Conservation (phyloP, 2,329 filamentous ascomycete genomes). For the Neocatenulostroma microsporum region DNA sequence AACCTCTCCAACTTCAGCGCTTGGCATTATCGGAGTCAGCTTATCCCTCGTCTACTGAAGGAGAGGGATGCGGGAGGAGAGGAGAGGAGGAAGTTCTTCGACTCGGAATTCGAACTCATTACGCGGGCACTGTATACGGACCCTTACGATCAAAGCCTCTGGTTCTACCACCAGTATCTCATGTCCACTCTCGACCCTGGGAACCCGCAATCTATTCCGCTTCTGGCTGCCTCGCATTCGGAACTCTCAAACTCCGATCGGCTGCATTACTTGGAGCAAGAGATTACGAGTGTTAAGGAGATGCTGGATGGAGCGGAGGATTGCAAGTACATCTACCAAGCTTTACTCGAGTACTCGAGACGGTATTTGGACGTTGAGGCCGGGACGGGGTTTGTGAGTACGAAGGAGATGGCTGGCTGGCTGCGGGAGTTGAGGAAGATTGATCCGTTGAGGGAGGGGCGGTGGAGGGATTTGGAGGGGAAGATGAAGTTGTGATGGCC, state of each 20-base stretch:
- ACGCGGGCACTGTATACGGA: constrained; percentile 76
- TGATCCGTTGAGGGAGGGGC: constrained; percentile 64
- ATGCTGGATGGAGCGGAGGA: constrained; percentile 56
- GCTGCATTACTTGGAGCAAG: constrained; percentile 56
- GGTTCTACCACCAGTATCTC: constrained; percentile 92
- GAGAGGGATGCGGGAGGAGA: constrained; percentile 59
- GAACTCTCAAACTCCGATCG: too few species aligned
- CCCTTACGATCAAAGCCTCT: constrained; percentile 88
- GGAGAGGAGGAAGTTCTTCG: constrained; percentile 61
- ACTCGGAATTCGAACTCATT: constrained; percentile 68
- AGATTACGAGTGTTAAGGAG: constrained; percentile 68
- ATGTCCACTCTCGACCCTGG: constrained; percentile 57
- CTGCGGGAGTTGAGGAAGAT: constrained; percentile 58
- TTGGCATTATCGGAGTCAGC: constrained; percentile 82
- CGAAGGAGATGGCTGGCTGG: constrained; percentile 44
- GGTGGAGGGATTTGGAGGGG: constrained; percentile 65
- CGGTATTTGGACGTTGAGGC: constrained; percentile 46
- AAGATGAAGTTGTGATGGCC: constrained; percentile 36
- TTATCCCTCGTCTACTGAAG: constrained; percentile 67
- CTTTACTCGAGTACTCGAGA: constrained; percentile 66
- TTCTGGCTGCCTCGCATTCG: constrained; percentile 53
- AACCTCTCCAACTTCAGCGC: constrained; percentile 95
- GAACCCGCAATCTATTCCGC: constrained; percentile 39
- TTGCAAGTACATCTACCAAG: constrained; percentile 86
- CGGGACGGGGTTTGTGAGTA: constrained; percentile 33